Conservation (phyloP, 306 rosid genomes). For the Gillenia trifoliata region DNA sequence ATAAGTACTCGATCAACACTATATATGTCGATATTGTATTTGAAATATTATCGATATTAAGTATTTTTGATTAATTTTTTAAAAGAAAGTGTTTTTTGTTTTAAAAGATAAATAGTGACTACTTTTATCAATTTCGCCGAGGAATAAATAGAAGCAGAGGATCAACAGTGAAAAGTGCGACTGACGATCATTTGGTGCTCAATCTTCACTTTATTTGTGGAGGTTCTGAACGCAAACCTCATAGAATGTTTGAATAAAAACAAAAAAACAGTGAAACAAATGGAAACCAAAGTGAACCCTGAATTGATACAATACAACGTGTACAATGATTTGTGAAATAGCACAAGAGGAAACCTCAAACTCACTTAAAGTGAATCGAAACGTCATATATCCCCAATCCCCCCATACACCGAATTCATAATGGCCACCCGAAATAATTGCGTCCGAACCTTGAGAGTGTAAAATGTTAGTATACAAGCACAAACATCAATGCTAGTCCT, state of each 20-base stretch:
- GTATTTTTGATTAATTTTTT: too few relatives aligned
- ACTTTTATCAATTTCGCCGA: too few relatives aligned
- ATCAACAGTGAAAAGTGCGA: neutral
- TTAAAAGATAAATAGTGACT: too few relatives aligned
- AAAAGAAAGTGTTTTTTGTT: too few relatives aligned
- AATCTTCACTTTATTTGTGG: neutral
- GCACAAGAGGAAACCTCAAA: neutral
- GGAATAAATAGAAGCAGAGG: slow-evolving; percentile 1
- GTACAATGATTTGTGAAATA: neutral
- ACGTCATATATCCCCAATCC: neutral
- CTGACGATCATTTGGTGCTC: neutral
- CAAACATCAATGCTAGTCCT: neutral
- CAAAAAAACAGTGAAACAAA: neutral
- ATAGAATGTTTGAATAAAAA: neutral
- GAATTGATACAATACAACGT: neutral
- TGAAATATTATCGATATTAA: too few relatives aligned
- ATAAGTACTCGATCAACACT: too few relatives aligned
- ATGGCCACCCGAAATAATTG: neutral
- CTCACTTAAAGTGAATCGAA: neutral
- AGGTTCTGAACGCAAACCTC: neutral
- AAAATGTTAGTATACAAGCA: neutral
- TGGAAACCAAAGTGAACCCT: too few relatives aligned
- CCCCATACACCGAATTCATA: neutral
- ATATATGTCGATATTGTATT: too few relatives aligned
- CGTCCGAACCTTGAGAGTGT: neutral